phyloP scores from a whole-genome alignment of 2,329 filamentous ascomycete genomes.

The Pestalotiopsis sp. region DNA sequence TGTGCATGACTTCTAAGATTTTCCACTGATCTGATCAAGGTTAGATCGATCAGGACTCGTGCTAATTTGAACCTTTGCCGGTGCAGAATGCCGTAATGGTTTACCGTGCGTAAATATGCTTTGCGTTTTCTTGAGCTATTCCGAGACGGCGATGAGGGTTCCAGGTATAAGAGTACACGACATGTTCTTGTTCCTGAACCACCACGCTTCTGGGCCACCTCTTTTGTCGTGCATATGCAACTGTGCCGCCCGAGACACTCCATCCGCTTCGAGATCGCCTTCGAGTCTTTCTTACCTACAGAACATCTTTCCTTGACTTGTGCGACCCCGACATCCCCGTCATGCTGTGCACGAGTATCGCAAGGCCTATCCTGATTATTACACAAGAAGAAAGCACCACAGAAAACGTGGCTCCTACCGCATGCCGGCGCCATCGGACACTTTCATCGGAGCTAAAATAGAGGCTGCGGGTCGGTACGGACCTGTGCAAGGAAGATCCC shows the following conservation, averaged over 20 bases:
- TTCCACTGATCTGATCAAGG: too few relatives aligned
- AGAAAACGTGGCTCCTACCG: background rate
- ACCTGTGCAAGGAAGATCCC: background rate
- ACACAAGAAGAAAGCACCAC: too few relatives aligned
- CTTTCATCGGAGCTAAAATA: background rate
- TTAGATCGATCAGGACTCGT: too few relatives aligned
- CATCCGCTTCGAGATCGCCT: background rate
- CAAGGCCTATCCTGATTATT: too few relatives aligned
- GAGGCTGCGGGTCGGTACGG: background rate
- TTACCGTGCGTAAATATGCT: too few relatives aligned
- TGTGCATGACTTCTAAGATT: too few relatives aligned
- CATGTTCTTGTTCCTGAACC: background rate
- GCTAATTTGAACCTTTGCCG: too few relatives aligned
- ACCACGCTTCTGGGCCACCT: background rate
- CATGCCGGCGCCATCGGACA: background rate
- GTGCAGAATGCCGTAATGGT: too few relatives aligned
- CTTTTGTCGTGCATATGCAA: background rate
- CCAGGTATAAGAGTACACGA: background rate
- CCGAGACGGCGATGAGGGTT: background rate
- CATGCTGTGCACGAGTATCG: too few relatives aligned
- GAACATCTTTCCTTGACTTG: background rate
- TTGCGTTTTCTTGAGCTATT: too few relatives aligned
- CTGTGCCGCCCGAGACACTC: background rate
- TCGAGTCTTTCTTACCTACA: background rate
- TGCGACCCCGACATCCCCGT: too few relatives aligned